A percentile compares a stretch with the other conserved stretches of the same genome.
These are phyloP conservation scores for Pneumocystis murina DNA, from an alignment of 1,139 yeast genomes.

Conservation along the genomic window DNA sequence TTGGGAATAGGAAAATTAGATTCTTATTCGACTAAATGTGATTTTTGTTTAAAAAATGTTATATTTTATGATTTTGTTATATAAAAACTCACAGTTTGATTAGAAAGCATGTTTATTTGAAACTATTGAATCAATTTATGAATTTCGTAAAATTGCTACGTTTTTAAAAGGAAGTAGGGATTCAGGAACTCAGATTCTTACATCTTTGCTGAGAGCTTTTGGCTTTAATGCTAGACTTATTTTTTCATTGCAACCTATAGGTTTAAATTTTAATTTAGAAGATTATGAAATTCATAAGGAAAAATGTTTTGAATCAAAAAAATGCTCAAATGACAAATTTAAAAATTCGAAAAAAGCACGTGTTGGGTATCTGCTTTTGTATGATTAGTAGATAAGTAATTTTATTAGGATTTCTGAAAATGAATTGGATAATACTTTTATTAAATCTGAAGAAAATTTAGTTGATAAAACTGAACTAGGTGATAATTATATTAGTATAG, in stretches of 20 bases:
- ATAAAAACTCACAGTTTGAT: neutral
- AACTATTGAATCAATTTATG: neutral
- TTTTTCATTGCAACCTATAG: conserved; percentile 81
- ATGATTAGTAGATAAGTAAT: neutral
- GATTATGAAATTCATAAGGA: neutral
- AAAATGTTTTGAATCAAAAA: neutral
- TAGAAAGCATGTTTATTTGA: neutral
- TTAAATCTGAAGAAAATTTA: neutral
- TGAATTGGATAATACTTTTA: neutral
- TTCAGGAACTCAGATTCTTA: conserved; percentile 75
- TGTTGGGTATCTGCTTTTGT: neutral
- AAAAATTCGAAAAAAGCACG: neutral
- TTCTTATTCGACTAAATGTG: neutral
- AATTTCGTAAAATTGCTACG: neutral
- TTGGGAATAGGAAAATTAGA: conserved; percentile 11
- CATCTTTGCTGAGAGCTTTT: conserved; percentile 53
- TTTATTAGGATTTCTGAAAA: neutral
- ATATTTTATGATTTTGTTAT: neutral
- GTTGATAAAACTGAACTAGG: neutral
- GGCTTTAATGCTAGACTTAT: conserved; percentile 63
- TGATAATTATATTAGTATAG: neutral
- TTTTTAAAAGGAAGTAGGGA: conserved; percentile 50
- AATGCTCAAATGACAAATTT: neutral
- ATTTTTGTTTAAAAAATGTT: neutral
- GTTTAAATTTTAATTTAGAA: conserved; percentile 39